These are phyloP conservation scores for Fusarium palustre DNA, from an alignment of 2,329 filamentous ascomycete genomes.

Conservation along the genomic window DNA sequence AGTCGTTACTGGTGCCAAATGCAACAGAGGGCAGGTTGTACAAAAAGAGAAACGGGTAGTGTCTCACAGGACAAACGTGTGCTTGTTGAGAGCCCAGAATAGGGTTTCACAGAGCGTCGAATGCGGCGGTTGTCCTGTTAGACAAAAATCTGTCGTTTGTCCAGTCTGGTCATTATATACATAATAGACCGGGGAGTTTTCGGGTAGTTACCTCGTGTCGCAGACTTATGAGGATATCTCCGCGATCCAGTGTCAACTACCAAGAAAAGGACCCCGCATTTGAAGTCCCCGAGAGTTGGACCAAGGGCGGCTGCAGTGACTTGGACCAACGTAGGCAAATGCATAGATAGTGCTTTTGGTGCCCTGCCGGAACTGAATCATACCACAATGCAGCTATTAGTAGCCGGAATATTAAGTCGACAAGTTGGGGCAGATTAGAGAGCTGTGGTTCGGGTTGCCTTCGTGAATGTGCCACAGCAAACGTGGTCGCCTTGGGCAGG, in stretches of 20 bases:
- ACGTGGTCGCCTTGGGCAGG: conserved; percentile 49
- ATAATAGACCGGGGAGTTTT: conserved; percentile 50
- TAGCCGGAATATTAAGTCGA: neutral
- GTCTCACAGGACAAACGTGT: conserved; percentile 25
- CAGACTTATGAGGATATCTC: conserved; percentile 36
- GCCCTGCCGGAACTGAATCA: neutral
- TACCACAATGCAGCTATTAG: neutral
- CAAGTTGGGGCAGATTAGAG: neutral
- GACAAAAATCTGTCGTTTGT: conserved; percentile 11
- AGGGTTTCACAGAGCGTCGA: conserved; percentile 13
- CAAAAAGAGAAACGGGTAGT: conserved; percentile 14
- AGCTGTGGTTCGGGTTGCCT: conserved; percentile 6
- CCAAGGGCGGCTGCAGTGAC: neutral
- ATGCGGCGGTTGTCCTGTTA: conserved; percentile 4
- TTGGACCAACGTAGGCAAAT: neutral
- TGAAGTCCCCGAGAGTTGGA: neutral
- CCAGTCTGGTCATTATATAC: conserved; percentile 32
- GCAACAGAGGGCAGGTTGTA: conserved; percentile 20
- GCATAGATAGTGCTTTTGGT: neutral
- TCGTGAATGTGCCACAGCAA: conserved; percentile 30
- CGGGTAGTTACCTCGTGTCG: conserved; percentile 42
- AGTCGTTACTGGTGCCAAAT: conserved; percentile 45
- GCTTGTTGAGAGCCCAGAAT: conserved; percentile 8
- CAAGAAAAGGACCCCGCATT: conserved; percentile 29
- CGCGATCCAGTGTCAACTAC: conserved; percentile 3